Evolutionary conservation across 495 filamentous ascomycete species (phyloP).

Genomic region (Hypoxylon cercidicola): DNA sequence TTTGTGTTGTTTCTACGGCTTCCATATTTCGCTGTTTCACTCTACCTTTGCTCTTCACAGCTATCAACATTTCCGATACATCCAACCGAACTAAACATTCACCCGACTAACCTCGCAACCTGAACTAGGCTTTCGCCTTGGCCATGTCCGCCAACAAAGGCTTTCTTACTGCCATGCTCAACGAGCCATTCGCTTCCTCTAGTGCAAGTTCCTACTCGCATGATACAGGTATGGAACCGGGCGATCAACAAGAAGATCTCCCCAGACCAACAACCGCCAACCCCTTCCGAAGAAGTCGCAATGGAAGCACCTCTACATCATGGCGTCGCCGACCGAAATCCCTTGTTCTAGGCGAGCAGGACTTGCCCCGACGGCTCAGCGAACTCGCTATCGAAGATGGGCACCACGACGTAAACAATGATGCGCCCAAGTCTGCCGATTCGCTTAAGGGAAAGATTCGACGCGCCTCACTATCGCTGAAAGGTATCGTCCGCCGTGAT

Average conservation of each 20-base stretch:
- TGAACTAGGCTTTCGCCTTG: constrained; percentile 14
- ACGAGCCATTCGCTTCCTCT: constrained; percentile 31
- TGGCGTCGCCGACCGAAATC: constrained; percentile 50
- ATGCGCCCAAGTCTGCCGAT: constrained; percentile 32
- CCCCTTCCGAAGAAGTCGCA: constrained; percentile 30
- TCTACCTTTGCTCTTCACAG: neutral
- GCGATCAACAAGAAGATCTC: constrained; percentile 26
- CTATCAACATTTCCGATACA: neutral
- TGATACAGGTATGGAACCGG: constrained; percentile 39
- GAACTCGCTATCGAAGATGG: constrained; percentile 41
- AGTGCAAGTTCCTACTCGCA: constrained; percentile 43
- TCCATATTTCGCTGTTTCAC: neutral
- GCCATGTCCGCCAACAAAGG: constrained; percentile 28
- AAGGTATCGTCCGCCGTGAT: constrained; percentile 57
- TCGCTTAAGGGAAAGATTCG: constrained; percentile 57
- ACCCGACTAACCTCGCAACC: neutral
- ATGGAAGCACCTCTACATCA: constrained; percentile 51
- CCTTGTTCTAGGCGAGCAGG: constrained; percentile 37
- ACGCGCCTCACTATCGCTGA: constrained; percentile 62
- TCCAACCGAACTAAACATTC: neutral
- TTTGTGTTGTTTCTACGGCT: constrained; percentile 2
- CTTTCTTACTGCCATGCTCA: constrained; percentile 24
- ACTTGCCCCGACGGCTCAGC: constrained; percentile 24
- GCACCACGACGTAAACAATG: constrained; percentile 27
- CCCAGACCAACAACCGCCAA: constrained; percentile 32